Base-by-base conservation (phyloP, 176 grass and related monocot species). In the Raddia distichophylla region DNA sequence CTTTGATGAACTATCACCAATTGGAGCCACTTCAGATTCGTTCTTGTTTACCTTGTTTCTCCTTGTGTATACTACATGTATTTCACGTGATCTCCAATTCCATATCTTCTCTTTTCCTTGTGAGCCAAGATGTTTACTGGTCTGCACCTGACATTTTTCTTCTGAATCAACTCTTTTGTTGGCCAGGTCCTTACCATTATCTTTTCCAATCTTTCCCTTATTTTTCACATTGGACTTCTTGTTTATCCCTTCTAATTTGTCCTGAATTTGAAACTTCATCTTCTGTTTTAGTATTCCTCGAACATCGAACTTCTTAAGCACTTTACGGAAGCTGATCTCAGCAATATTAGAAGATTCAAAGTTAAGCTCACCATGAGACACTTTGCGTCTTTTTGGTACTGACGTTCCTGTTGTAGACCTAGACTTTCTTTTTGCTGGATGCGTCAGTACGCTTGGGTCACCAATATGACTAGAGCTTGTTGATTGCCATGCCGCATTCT, bases 211-310 rank as follows among this genome's bases (percentile, higher is more conserved):
- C 16, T 76, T 85, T 34, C 50, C 59, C 81, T 69, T 13, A 4
- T 55, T 89, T 78, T 89, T 77, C 67, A 83, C 16, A 64, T 82
- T 74, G 73, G 18, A 51, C 16, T 82, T 88, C 64, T 59, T 80
- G 17, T 83, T 79, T 59, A 86, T 83, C 14, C 85, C 74, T 50
- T 87, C 74, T 66, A 87, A 73, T 80, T 87, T 89, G 17, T 79
- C 73, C 55, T 8, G 76, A 52, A 89, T 49, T 73, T 74, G 53
- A 79, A 83, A 50, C 35, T 87, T 94, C 55, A 13, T 82, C 60
- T 79, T 90, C 60, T 83, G 47, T 0, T 87, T 89, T 73, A 87
- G 71, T 19, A 87, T 80, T 54, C 52, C 9, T 60, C 64, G 69
- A 11, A 82, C 67, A 69, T 91, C 74, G 4, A 91, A 51, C 82